Evolutionary conservation across 129 eudicot genomes (phyloP).

Genomic region (Flaveria robusta): DNA sequence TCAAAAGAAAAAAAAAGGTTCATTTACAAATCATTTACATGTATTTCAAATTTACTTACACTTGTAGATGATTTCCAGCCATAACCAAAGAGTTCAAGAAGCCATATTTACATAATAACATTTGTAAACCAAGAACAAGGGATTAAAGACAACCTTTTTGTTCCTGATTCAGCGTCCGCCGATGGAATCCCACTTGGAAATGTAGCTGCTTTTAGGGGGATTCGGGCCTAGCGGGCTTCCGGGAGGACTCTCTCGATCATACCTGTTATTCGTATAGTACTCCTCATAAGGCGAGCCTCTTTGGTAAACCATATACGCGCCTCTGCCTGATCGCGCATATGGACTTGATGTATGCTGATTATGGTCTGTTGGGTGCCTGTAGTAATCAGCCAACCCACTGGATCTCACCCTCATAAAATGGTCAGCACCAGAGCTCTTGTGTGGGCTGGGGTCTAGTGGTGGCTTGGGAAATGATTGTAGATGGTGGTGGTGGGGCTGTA

Average conservation of each 20-base stretch:
- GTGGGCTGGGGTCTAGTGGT: slow-evolving; percentile 37
- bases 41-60: slow-evolving; percentile 15
- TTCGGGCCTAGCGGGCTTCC: slow-evolving; percentile 41
- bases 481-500: slow-evolving; percentile 2
- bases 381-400: slow-evolving; percentile 42
- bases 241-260: slow-evolving; percentile 45
- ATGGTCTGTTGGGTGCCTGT: slow-evolving; percentile 45
- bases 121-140: not conserved
- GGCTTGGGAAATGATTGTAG: slow-evolving; percentile 32
- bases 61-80: slow-evolving; percentile 7
- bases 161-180: slow-evolving; percentile 29
- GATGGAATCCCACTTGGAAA: slow-evolving; percentile 28
- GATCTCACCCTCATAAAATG: slow-evolving; percentile 44
- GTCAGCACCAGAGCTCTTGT: slow-evolving; percentile 36
- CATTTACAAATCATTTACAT: slow-evolving; percentile 27
- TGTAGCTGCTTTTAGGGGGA: slow-evolving; percentile 28
- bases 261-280: slow-evolving; percentile 28
- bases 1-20: not conserved
- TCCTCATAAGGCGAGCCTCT: slow-evolving; percentile 47
- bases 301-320: slow-evolving; percentile 37
- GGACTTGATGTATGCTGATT: slow-evolving; percentile 22
- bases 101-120: slow-evolving; percentile 25
- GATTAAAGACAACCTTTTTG: not conserved
- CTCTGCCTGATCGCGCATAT: slow-evolving; percentile 28
- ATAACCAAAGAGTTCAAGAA: not conserved